A percentile compares a stretch with the other conserved stretches of the same genome.
Evolutionary conservation across 257 asterid species (phyloP).

Genomic region (Euphrasia confusa): DNA sequence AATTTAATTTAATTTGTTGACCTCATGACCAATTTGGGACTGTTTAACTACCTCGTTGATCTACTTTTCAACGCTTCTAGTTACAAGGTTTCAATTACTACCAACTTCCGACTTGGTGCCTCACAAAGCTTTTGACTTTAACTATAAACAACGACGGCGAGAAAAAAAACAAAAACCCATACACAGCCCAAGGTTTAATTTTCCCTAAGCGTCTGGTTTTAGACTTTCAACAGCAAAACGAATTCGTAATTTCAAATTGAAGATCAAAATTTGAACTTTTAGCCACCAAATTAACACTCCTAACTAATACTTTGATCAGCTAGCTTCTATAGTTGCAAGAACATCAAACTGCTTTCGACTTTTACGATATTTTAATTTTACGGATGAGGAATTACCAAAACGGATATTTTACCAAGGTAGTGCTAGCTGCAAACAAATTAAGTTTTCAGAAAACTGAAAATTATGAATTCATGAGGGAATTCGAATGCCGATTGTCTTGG

Average conservation of each 20-base stretch:
- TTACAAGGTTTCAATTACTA: too few species aligned
- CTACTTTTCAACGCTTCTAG: too few species aligned
- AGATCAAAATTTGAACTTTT: not conserved
- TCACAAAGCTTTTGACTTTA: too few species aligned
- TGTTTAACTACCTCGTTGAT: too few species aligned
- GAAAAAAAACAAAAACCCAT: too few species aligned
- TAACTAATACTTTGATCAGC: not conserved
- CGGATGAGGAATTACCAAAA: slow-evolving; percentile 54
- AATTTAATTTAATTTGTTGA: not conserved
- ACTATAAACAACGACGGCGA: too few species aligned
- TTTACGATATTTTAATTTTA: not conserved
- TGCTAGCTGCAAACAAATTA: too few species aligned
- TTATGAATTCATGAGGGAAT: not conserved
- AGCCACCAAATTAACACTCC: not conserved
- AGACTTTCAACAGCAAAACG: not conserved
- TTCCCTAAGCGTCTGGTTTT: too few species aligned
- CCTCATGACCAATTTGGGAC: not conserved
- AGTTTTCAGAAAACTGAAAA: not conserved
- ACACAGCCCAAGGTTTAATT: too few species aligned
- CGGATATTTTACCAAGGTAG: too few species aligned
- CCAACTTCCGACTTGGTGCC: too few species aligned
- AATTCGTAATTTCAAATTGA: not conserved
- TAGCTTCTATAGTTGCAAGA: not conserved
- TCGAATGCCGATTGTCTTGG: not conserved
- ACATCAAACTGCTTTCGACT: not conserved